Conservation (phyloP, 1,284 basidiomycete species). For the Apiotrichum brassicae region DNA sequence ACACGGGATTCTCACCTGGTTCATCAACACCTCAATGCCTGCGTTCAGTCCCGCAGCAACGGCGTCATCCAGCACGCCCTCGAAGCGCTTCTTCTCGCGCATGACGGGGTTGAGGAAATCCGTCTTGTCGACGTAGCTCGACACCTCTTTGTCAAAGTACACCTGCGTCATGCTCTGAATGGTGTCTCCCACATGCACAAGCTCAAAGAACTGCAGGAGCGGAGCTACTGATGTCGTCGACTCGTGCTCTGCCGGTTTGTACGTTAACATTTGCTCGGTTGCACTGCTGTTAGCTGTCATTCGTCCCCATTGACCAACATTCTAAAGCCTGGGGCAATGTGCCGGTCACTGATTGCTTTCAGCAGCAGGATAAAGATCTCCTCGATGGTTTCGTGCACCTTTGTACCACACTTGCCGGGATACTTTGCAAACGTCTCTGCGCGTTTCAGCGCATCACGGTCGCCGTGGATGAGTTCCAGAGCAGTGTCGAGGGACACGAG, state of each 20-base stretch:
- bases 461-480: conserved; percentile 83
- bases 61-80: conserved; percentile 81
- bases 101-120: conserved; percentile 93
- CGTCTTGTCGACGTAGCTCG: conserved; percentile 76
- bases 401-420: conserved; percentile 70
- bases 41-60: conserved; percentile 90
- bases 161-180: conserved; percentile 97
- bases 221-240: conserved; percentile 76
- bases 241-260: conserved; percentile 75
- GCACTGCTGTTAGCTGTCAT: conserved; percentile 52
- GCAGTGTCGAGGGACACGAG: conserved; percentile 86
- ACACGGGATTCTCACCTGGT: conserved; percentile 58
- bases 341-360: conserved; percentile 67
- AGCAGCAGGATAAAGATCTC: conserved; percentile 83
- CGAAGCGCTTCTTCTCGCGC: conserved; percentile 93
- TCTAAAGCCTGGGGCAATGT: conserved; percentile 77
- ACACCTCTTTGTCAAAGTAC: conserved; percentile 93
- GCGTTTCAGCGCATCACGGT: conserved; percentile 83
- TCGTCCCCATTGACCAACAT: conserved; percentile 52
- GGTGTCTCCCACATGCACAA: conserved; percentile 94
- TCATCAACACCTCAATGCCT: conserved; percentile 92
- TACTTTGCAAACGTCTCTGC: conserved; percentile 84
- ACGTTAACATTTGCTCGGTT: conserved; percentile 75
- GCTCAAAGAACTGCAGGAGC: conserved; percentile 91
- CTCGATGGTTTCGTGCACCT: conserved; percentile 82